Evolutionary conservation across 2,329 filamentous ascomycete genomes (phyloP), one percentile per base, ranked within the genome.

Genomic region (Pestalotiopsis fici): DNA sequence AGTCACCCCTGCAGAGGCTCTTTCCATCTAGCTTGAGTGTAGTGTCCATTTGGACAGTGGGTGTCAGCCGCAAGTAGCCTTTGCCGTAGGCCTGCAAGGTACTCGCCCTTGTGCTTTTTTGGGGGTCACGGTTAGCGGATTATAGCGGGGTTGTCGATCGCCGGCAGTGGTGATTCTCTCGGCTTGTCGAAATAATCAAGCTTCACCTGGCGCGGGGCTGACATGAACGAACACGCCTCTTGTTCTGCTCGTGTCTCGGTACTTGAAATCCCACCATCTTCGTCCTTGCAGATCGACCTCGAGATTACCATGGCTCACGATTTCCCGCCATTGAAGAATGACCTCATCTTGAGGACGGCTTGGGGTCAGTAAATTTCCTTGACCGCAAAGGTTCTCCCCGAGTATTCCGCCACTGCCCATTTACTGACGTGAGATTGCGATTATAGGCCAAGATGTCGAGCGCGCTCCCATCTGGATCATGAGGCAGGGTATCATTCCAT

Each of bases 381-480:
- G 59, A 21, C 27, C 35, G 23, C 28, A 63, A 39, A 27, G 28
- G 37, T 56, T 23, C 43, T 55, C 63, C 66, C 63, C 69, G 72
- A 50, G 68, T 75, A 25, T 35, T 9, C 50, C 23, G 28, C 13
- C n/a, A 4, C 21, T 25, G 25, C 31, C 50, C 63, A 23, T 27
- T 35, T 35, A 39, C 31, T 54, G 18, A 66, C 35, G 59, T 61
- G 60, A 31, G 28, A 21, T 21, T 64, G 64, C 70, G 65, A 70
- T 50, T 71, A 65, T 76, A 97, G 95, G 95, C 79, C 88, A 98
- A 82, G 90, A 90, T 79, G 93, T 98, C 72, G 94, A 98, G 82
- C 90, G 96, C 71, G 93, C 96, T 69, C 96, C 96, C 67, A 93
- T 97, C 85, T 99, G 96, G 96, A 94, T 99, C 79, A 99, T 99